Evolutionary conservation across 2,329 filamentous ascomycete species (phyloP).

Genomic region (Pleomassaria siparia): DNA sequence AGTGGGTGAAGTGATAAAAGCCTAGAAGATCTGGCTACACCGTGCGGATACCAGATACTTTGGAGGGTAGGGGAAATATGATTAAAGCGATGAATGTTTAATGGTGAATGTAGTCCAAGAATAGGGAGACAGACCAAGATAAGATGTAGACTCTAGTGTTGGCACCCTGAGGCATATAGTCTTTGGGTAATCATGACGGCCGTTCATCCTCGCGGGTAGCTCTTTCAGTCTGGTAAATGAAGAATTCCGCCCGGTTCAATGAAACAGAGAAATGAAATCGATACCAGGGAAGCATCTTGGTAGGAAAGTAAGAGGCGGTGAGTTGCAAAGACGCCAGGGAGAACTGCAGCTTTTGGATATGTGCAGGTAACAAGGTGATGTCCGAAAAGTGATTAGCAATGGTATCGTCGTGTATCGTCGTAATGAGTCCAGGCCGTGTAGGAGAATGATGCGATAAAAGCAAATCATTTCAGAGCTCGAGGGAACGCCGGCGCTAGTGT

Average conservation of each 20-base stretch:
- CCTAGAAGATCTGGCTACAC: conserved; percentile 14
- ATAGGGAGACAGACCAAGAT: conserved; percentile 25
- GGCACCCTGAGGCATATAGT: conserved; percentile 44
- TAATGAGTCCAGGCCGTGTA: conserved; percentile 29
- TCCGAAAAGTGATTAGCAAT: conserved; percentile 38
- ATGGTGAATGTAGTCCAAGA: conserved; percentile 10
- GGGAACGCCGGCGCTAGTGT: conserved; percentile 41
- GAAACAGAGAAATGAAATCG: conserved; percentile 17
- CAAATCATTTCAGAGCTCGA: conserved; percentile 32
- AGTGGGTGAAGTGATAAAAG: conserved; percentile 6
- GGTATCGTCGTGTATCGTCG: conserved; percentile 39
- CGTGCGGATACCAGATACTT: conserved; percentile 38
- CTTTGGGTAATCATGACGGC: conserved; percentile 42
- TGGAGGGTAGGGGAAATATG: not conserved
- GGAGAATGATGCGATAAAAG: conserved; percentile 30
- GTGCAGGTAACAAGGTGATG: conserved; percentile 27
- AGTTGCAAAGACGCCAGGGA: conserved; percentile 10
- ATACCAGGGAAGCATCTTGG: conserved; percentile 26
- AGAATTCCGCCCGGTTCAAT: conserved; percentile 24
- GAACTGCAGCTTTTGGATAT: conserved; percentile 33
- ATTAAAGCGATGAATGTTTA: not conserved
- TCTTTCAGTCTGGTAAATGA: conserved; percentile 28
- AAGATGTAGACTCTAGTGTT: conserved; percentile 42
- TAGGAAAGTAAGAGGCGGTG: conserved; percentile 9
- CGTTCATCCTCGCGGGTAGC: conserved; percentile 34